Conservation (phyloP, 108 stramenopile genomes). For the Fragilaria radians region DNA sequence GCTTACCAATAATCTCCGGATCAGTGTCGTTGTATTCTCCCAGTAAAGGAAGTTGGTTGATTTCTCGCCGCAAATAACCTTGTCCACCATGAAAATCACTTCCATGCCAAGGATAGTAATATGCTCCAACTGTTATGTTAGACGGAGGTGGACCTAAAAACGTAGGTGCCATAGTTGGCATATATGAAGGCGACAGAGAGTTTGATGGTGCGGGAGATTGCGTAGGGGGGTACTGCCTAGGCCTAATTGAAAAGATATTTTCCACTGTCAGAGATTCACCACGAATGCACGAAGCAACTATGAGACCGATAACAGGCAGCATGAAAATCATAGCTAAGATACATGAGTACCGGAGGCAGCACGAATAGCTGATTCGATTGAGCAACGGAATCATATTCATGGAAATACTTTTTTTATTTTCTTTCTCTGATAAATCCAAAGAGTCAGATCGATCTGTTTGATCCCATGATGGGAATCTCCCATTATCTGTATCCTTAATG, state of each 20-base stretch:
- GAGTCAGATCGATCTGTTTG: not conserved
- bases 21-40: slow-evolving; percentile 25
- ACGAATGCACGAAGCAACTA: not conserved
- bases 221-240: not conserved
- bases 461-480: not conserved
- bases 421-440: not conserved
- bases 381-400: not conserved
- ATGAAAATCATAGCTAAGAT: not conserved
- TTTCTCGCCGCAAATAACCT: slow-evolving; percentile 16
- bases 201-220: not conserved
- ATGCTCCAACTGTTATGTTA: slow-evolving; percentile 16
- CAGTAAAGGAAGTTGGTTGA: slow-evolving; percentile 13
- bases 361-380: not conserved
- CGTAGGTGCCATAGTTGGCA: not conserved
- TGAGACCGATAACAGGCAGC: not conserved
- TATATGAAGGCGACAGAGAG: not conserved
- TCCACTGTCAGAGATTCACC: not conserved
- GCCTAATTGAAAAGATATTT: not conserved
- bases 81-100: slow-evolving; percentile 14
- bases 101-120: slow-evolving; percentile 31
- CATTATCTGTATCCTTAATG: too few species aligned
- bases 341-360: not conserved
- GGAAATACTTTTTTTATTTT: not conserved
- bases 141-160: not conserved
- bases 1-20: slow-evolving; percentile 6